Evolutionary conservation across 441 rosid species (phyloP), one percentile per base, ranked within the genome.

Genomic region (Pelargonium cotyledonis): DNA sequence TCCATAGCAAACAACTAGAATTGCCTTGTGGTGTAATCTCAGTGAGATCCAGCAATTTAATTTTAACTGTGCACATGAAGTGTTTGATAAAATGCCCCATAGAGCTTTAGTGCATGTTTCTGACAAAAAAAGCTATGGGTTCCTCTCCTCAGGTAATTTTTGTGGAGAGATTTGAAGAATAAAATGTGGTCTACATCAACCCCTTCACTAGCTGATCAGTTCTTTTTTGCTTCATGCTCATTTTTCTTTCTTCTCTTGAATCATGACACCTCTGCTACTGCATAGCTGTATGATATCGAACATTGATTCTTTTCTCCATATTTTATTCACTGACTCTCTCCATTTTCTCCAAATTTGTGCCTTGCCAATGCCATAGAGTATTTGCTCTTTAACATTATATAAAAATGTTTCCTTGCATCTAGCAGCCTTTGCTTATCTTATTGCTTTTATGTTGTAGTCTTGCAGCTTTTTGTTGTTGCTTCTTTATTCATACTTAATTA

Each of bases 231-330:
- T 16, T 23, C 74, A 69, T 46, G 35, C 38, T 66, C 47, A 43
- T 49, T 49, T 58, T 58, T 58, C 80, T 81, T 82, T 80, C 85
- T 66, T 73, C 78, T 76, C 74, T 66, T 71, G 72, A 81, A 86
- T 86, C 86, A 86, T 86, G 79, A 76, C 85, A 69, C 35, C 74
- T 76, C 72, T 74, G 85, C 70, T 66, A 67, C 73, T 67, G 81
- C 88, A 76, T 82, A 80, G 86, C 85, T 81, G 90, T 80, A 84
- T 80, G 83, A 72, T 72, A 70, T 67, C 83, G 46, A 70, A 35
- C 38, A 35, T 35, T 4, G 43, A 51, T 67, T 70, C 74, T 74
- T 69, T 5, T 35, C 40, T 35, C 40, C 40, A 35, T 35, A 35
- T 35, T 35, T 35, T 35, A 35, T 35, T 35, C 40, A 6, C 40